Conservation (phyloP, 1,284 basidiomycete genomes). For the Austroboletus olivaceoglutinosus region DNA sequence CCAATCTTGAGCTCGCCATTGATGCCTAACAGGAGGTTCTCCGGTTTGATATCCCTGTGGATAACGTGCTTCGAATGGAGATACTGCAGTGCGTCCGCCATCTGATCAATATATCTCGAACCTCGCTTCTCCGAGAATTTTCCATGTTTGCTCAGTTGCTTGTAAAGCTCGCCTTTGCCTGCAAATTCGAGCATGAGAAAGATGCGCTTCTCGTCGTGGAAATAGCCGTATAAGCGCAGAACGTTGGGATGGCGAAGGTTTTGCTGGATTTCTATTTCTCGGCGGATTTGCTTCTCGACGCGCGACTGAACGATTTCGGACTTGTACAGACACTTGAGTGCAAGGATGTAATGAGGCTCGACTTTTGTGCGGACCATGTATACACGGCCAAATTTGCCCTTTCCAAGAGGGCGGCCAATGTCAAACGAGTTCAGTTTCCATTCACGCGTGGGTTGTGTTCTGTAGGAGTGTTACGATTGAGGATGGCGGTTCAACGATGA, state of each 20-base stretch:
- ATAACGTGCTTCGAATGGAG: slow-evolving; percentile 97
- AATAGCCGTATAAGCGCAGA: slow-evolving; percentile 92
- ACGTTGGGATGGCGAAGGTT: slow-evolving; percentile 96
- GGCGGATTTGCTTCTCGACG: slow-evolving; percentile 91
- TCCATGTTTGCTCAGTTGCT: slow-evolving; percentile 84
- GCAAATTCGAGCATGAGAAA: slow-evolving; percentile 98
- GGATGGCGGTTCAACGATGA: neutral
- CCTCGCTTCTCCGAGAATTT: slow-evolving; percentile 87
- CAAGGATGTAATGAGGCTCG: slow-evolving; percentile 89
- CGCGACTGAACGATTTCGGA: slow-evolving; percentile 86
- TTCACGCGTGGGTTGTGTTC: slow-evolving; percentile 69
- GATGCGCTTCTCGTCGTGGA: slow-evolving; percentile 97
- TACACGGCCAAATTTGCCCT: slow-evolving; percentile 98
- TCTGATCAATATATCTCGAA: slow-evolving; percentile 92
- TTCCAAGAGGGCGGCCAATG: slow-evolving; percentile 93
- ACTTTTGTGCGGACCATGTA: slow-evolving; percentile 96
- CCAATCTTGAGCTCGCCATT: slow-evolving; percentile 98
- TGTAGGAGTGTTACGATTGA: slow-evolving; percentile 27
- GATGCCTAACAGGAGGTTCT: slow-evolving; percentile 93
- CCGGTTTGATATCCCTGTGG: slow-evolving; percentile 98
- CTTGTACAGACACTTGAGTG: slow-evolving; percentile 97
- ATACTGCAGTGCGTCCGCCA: slow-evolving; percentile 95
- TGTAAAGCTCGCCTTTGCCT: slow-evolving; percentile 94
- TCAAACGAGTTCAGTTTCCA: slow-evolving; percentile 89
- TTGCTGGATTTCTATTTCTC: slow-evolving; percentile 99